A percentile compares a stretch with the other conserved stretches of the same genome.
Evolutionary conservation across 2,329 filamentous ascomycete species (phyloP).

Genomic region (Onygenales sp.): DNA sequence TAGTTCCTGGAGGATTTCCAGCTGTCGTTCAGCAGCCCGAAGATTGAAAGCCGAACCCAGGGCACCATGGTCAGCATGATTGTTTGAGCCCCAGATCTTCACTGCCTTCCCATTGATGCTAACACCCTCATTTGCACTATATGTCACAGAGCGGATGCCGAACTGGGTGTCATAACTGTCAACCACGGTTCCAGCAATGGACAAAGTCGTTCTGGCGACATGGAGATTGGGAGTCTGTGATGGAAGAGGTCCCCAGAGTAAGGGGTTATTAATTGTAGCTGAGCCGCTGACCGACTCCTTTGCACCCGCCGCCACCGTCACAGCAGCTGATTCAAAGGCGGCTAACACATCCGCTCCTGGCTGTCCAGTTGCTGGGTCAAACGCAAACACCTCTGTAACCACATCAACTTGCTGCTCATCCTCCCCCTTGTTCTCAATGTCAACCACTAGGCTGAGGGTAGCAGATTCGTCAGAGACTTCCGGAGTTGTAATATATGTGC

Average conservation of each 20-base stretch:
- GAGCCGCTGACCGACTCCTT: slow-evolving; percentile 32
- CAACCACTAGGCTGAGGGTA: slow-evolving; percentile 34
- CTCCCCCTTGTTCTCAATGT: slow-evolving; percentile 37
- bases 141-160: slow-evolving; percentile 39
- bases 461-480: slow-evolving; percentile 39
- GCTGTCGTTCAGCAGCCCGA: slow-evolving; percentile 40
- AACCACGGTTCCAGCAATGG: slow-evolving; percentile 16
- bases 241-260: slow-evolving; percentile 40
- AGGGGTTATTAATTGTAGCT: slow-evolving; percentile 26
- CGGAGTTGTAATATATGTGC: slow-evolving; percentile 39
- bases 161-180: slow-evolving; percentile 43
- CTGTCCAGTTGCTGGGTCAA: slow-evolving; percentile 25
- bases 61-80: slow-evolving; percentile 45
- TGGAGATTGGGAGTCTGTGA: slow-evolving; percentile 30
- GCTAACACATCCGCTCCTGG: slow-evolving; percentile 21
- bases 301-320: slow-evolving; percentile 27
- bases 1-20: slow-evolving; percentile 42
- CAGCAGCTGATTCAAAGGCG: neutral
- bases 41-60: slow-evolving; percentile 43
- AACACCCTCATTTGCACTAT: slow-evolving; percentile 33
- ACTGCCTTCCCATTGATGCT: slow-evolving; percentile 39
- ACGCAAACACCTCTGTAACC: slow-evolving; percentile 30
- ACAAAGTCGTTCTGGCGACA: slow-evolving; percentile 36
- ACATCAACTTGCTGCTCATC: slow-evolving; percentile 27
- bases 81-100: slow-evolving; percentile 38